phyloP scores from a whole-genome alignment of 2,329 filamentous ascomycete species.

The Talaromyces sp. region DNA sequence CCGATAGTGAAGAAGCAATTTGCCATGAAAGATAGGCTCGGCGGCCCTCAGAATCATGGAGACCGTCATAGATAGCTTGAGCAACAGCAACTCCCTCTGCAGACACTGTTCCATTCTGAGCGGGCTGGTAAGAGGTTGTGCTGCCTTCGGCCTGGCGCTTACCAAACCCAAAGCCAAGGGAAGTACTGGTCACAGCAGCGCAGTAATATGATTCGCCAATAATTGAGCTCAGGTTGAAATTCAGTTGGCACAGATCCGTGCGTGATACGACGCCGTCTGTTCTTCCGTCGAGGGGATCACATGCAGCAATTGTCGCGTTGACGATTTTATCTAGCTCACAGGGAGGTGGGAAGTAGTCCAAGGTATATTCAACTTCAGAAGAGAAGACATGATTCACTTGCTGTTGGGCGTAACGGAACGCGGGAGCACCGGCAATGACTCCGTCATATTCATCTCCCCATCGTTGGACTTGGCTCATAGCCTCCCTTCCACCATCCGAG shows the following conservation, averaged over 20 bases:
- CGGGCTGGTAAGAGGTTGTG: not conserved
- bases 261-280: not conserved
- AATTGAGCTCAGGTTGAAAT: constrained; percentile 43
- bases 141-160: not conserved
- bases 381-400: constrained; percentile 10
- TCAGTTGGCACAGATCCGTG: constrained; percentile 39
- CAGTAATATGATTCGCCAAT: constrained; percentile 47
- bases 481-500: constrained; percentile 42
- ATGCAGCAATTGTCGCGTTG: not conserved
- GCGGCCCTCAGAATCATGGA: constrained; percentile 39
- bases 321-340: not conserved
- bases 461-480: constrained; percentile 45
- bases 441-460: constrained; percentile 40
- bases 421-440: constrained; percentile 6
- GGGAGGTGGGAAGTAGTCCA: not conserved
- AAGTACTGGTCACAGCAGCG: constrained; percentile 22
- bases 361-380: not conserved
- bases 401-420: constrained; percentile 8
- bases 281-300: not conserved
- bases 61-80: constrained; percentile 35
- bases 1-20: constrained; percentile 26
- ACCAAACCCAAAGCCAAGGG: constrained; percentile 15
- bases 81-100: not conserved
- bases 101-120: not conserved
- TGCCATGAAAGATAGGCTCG: constrained; percentile 41